These are phyloP conservation scores for Leccinum aurantiacum DNA, from an alignment of 768 basidiomycete genomes.

Conservation along the genomic window DNA sequence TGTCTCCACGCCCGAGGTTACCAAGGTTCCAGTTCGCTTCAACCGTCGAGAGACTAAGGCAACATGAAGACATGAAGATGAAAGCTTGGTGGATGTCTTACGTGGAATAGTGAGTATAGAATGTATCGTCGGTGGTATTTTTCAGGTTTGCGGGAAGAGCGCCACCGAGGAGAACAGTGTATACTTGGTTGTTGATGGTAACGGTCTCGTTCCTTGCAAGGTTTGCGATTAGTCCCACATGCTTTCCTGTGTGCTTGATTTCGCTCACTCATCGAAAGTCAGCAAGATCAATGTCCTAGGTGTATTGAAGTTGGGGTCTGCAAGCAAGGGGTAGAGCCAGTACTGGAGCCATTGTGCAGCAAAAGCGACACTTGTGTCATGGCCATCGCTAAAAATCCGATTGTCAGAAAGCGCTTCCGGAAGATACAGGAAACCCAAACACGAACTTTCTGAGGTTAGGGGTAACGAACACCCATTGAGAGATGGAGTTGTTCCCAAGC, in stretches of 20 bases:
- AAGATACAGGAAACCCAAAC: background rate
- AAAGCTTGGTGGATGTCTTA: conserved; percentile 3
- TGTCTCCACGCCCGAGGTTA: conserved; percentile 55
- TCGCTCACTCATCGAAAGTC: conserved; percentile 59
- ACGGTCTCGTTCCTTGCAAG: conserved; percentile 27
- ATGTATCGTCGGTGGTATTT: conserved; percentile 49
- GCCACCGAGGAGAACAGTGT: conserved; percentile 42
- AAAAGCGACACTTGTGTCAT: conserved; percentile 55
- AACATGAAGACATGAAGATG: background rate
- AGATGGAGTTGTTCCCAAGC: conserved; percentile 42
- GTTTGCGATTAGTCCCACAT: background rate
- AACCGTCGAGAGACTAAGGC: conserved; percentile 45
- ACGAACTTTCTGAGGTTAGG: conserved; percentile 47
- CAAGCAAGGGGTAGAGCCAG: conserved; percentile 52
- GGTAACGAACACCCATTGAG: conserved; percentile 61
- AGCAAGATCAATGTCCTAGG: conserved; percentile 55
- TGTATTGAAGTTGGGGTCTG: conserved; percentile 52
- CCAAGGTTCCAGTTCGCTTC: conserved; percentile 60
- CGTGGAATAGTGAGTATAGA: conserved; percentile 59
- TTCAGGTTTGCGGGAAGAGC: conserved; percentile 42
- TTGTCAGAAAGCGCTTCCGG: background rate
- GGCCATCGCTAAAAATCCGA: conserved; percentile 46
- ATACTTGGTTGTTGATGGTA: conserved; percentile 45
- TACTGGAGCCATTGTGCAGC: conserved; percentile 45
- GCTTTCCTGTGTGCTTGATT: background rate